Conservation (phyloP, 768 basidiomycete genomes). For the Grammothele lineata region DNA sequence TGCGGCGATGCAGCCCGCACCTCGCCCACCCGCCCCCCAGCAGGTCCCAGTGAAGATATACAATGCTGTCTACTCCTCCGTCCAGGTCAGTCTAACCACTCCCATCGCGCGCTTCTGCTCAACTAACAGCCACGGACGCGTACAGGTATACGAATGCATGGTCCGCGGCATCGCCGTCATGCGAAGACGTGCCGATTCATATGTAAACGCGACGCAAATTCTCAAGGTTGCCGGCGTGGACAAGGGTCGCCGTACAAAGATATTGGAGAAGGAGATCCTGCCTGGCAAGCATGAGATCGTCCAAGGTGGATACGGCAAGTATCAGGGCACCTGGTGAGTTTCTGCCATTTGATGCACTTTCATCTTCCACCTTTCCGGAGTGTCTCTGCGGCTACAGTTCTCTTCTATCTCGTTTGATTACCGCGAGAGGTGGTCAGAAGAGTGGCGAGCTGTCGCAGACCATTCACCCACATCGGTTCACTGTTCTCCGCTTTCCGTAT, state of each 20-base stretch:
- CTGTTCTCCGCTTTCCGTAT: no score
- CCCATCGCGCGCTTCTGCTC: slow-evolving; percentile 9
- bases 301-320: slow-evolving; percentile 98
- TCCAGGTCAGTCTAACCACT: slow-evolving; percentile 50
- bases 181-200: slow-evolving; percentile 92
- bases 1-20: slow-evolving; percentile 27
- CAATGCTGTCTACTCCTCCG: slow-evolving; percentile 89
- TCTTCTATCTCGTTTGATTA: not conserved
- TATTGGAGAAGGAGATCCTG: slow-evolving; percentile 93
- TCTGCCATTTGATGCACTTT: not conserved
- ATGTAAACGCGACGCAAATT: slow-evolving; percentile 98
- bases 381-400: not conserved
- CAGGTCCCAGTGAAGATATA: slow-evolving; percentile 70
- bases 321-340: slow-evolving; percentile 95
- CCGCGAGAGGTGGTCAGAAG: no score
- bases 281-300: slow-evolving; percentile 97
- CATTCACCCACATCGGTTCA: no score
- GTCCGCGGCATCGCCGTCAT: slow-evolving; percentile 98
- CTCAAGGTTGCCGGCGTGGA: slow-evolving; percentile 98
- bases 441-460: no score
- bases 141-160: slow-evolving; percentile 95
- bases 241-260: slow-evolving; percentile 95
- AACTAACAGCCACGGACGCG: slow-evolving; percentile 16
- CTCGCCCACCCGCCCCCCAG: slow-evolving; percentile 29
- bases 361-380: not conserved